These are phyloP conservation scores for Grigorovia jiainica DNA, from an alignment of 805 yeast species.

Conservation along the genomic window DNA sequence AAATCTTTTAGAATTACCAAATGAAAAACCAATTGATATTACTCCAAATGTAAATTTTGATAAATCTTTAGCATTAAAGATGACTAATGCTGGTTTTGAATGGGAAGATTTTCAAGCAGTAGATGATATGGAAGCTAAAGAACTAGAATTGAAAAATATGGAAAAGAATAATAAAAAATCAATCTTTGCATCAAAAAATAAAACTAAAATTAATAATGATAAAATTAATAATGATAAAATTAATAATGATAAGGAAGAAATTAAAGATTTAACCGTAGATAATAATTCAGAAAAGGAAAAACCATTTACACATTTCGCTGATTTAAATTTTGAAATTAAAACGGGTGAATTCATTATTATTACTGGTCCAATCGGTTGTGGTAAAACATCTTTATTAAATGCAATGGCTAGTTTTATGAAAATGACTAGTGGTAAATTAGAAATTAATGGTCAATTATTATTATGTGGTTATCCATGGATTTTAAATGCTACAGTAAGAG, in stretches of 20 bases:
- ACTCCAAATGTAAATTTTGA: slow-evolving; percentile 13
- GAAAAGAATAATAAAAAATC: slow-evolving; percentile 7
- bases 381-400: slow-evolving; percentile 63
- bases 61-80: slow-evolving; percentile 36
- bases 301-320: slow-evolving; percentile 33
- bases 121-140: slow-evolving; percentile 19
- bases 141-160: slow-evolving; percentile 18
- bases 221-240: background rate
- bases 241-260: background rate
- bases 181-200: slow-evolving; percentile 2
- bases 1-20: slow-evolving; percentile 39
- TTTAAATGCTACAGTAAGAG: slow-evolving; percentile 68
- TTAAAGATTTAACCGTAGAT: background rate
- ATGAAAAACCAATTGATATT: slow-evolving; percentile 22
- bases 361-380: slow-evolving; percentile 69
- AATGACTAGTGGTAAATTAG: slow-evolving; percentile 41
- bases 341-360: slow-evolving; percentile 58
- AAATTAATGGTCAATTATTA: slow-evolving; percentile 43
- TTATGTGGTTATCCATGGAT: slow-evolving; percentile 73
- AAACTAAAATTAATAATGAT: background rate
- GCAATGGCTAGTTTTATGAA: slow-evolving; percentile 70
- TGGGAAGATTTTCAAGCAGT: slow-evolving; percentile 51
- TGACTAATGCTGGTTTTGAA: slow-evolving; percentile 47
- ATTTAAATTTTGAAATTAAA: slow-evolving; percentile 44
- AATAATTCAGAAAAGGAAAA: background rate